Conservation (phyloP, 2,329 filamentous ascomycete genomes). For the Paradendryphiella salina region DNA sequence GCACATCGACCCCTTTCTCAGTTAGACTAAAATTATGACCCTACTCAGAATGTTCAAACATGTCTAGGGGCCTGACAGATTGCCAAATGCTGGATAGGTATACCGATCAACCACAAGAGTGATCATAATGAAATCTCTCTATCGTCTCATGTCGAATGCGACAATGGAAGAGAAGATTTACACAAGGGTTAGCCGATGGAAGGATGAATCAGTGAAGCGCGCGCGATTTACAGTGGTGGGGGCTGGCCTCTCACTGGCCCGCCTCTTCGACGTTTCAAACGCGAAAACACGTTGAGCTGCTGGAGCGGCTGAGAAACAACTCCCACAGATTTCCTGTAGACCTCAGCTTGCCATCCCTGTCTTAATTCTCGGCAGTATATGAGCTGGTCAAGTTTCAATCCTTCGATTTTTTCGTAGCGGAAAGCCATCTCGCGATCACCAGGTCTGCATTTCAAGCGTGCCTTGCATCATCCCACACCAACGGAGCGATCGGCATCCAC, state of each 20-base stretch:
- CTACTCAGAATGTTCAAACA: not conserved
- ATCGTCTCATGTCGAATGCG: not conserved
- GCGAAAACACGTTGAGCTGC: slow-evolving; percentile 5
- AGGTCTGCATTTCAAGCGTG: slow-evolving; percentile 6
- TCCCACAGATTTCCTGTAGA: not conserved
- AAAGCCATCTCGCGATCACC: slow-evolving; percentile 2
- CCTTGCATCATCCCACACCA: slow-evolving; percentile 13
- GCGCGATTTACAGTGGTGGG: not conserved
- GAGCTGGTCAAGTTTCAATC: slow-evolving; percentile 4
- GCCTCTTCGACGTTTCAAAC: slow-evolving; percentile 2
- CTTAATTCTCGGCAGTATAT: slow-evolving; percentile 1
- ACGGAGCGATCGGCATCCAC: slow-evolving; percentile 5
- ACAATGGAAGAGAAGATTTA: not conserved
- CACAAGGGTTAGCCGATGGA: not conserved
- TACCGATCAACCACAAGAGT: not conserved
- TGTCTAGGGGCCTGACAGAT: slow-evolving; percentile 1
- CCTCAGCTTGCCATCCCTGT: slow-evolving; percentile 1
- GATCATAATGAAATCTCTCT: not conserved
- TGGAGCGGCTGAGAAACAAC: not conserved
- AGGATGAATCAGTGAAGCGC: slow-evolving; percentile 1
- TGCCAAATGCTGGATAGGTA: not conserved
- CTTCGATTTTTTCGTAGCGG: slow-evolving; percentile 3
- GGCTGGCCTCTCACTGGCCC: slow-evolving; percentile 1
- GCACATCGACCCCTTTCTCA: slow-evolving; percentile 2
- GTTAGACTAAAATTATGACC: not conserved